Base-by-base conservation (phyloP, 208 protist species). In the Leishmania tropica region DNA sequence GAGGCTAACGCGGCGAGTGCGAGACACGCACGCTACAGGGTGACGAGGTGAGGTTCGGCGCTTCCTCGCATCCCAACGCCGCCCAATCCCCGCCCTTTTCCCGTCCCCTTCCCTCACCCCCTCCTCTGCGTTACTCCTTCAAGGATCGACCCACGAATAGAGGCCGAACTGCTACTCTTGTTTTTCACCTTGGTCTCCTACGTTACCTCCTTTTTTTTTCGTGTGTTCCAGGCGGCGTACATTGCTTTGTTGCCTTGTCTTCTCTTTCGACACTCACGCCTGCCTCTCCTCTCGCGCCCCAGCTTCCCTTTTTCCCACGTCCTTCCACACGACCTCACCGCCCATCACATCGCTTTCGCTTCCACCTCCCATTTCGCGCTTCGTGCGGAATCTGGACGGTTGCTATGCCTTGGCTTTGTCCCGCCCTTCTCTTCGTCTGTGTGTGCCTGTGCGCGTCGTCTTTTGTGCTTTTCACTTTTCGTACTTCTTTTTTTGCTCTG, bases 1-100 rank as follows among this genome's bases (percentile, higher is more conserved):
- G 75, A 62, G 31, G 7, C 45, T 64, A 47, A 7, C 85, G 86
- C 40, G 68, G 76, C 21, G 42, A 78, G 47, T 11, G 64, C 31
- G 54, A 87, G 42, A 78, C 45, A 10, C 45, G n/a, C 70, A 51
- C 28, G 24, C 47, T 54, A 74, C 70, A 51, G 24, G 24, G 45
- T 53, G 70, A 53, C 28, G 40, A 2, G 28, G 24, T 74, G 45
- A 19, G 37, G 70, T 74, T 45, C 28, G 28, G 40, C 24, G 70
- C 45, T 74, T 74, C 45, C 6, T 53, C 13, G 42, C 45, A 3
- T n/a, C 15, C 47, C 70, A 35, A 54, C 45, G 45, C 37, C 28
- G 24, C 24, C 24, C 56, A 1, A 24, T 11, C 42, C 70, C 13
- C 21, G 5, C 28, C 42, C 51, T 37, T 45, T 74, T 19, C 70